Conservation (phyloP, 2,329 filamentous ascomycete genomes). For the Talaromyces albobiverticillius region DNA sequence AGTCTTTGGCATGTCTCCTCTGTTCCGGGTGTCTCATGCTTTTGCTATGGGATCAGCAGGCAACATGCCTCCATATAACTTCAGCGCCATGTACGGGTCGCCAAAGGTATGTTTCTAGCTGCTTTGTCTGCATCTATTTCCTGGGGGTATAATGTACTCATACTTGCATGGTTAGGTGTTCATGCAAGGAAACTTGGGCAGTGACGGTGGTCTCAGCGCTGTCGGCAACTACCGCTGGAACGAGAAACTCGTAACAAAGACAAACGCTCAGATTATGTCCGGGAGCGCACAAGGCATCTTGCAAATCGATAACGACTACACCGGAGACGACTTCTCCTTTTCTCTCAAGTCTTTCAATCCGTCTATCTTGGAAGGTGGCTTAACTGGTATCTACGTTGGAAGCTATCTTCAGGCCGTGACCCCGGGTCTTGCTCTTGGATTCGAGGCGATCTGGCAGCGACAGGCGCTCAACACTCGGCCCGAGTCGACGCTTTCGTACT, state of each 20-base stretch:
- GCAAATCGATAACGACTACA: constrained; percentile 94
- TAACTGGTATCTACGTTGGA: constrained; percentile 93
- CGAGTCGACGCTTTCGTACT: constrained; percentile 89
- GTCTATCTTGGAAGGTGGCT: constrained; percentile 83
- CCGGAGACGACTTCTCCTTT: constrained; percentile 86
- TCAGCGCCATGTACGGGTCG: constrained; percentile 90
- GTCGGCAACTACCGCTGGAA: constrained; percentile 94
- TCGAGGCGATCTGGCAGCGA: constrained; percentile 94
- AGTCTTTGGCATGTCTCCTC: constrained; percentile 85
- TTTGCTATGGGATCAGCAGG: constrained; percentile 89
- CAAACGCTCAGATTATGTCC: constrained; percentile 78
- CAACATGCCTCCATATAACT: constrained; percentile 83
- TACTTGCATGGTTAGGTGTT: constrained; percentile 65
- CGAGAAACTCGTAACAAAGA: constrained; percentile 76
- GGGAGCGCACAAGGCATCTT: constrained; percentile 79
- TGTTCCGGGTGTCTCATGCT: constrained; percentile 97
- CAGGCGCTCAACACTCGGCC: constrained; percentile 78
- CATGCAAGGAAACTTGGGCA: constrained; percentile 92
- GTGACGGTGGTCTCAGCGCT: constrained; percentile 80
- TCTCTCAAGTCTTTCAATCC: constrained; percentile 94
- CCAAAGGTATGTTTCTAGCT: constrained; percentile 66
- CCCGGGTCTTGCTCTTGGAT: constrained; percentile 76
- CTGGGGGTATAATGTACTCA: neutral
- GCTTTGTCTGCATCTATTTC: neutral
- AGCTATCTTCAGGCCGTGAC: constrained; percentile 95